Base-by-base conservation (phyloP, 2,329 filamentous ascomycete species). In the Lecanoromycetidae sp. region DNA sequence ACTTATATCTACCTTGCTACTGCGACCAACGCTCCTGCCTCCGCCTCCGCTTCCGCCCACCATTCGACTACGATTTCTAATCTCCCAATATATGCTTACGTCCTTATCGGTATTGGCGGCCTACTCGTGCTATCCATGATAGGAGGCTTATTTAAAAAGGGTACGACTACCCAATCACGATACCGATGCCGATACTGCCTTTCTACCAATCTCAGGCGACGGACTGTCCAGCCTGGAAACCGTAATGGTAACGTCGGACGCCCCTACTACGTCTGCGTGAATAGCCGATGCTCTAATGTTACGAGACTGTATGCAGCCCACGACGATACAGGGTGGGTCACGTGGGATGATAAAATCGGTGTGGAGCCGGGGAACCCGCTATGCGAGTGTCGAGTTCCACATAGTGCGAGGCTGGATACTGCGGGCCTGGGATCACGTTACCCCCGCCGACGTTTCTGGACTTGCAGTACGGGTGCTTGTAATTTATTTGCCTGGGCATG, bases 61-160 rank as follows among this genome's bases (percentile, higher is more conserved):
- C n/a, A n/a, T n/a, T n/a, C 32, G 22, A 30, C 6, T 8, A 12
- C 20, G 32, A 25, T 44, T 37, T 27, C 42, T 10, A 30, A 44
- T 20, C 42, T 44, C 32, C 42, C 42, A 27, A 36, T 44, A 29
- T 44, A 37, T 13, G 42, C 42, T 30, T 44, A 44, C 42, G 23
- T 44, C 22, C 3, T 20, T 9, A 44, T 44, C 42, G 42, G 42
- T 27, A 37, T 44, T 15, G 42, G 42, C 34, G 42, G 42, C 30
- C 1, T 44, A 27, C 23, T 44, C 13, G 42, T 44, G 22, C 15
- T 44, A 26, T 2, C 3, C 8, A 12, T 44, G 30, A 9, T 44
- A 29, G 15, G 1, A 9, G 9, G 8, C 2, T 19, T 44, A 44
- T 25, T 20, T 13, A 44, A 3, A 22, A 44, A n/a, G 32, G 29